phyloP scores from a whole-genome alignment of 176 grass and related monocot genomes.

The Oryza meridionalis region DNA sequence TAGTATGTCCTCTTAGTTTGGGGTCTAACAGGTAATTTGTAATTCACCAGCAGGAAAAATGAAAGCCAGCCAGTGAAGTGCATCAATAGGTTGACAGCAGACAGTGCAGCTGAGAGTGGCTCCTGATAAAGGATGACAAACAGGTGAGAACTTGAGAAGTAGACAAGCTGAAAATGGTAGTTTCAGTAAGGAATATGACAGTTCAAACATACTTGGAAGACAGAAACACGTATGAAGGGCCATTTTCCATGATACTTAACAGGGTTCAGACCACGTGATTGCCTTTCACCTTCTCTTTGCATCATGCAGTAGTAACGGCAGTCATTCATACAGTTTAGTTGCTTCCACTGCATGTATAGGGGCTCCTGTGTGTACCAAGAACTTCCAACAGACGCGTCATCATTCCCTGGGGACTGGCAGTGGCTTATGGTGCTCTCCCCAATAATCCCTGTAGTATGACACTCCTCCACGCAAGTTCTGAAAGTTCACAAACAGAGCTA shows the following conservation, averaged over 20 bases:
- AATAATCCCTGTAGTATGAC: slow-evolving; percentile 57
- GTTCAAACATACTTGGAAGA: slow-evolving; percentile 73
- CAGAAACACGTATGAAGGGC: slow-evolving; percentile 68
- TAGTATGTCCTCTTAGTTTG: slow-evolving; percentile 72
- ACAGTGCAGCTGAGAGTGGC: slow-evolving; percentile 73
- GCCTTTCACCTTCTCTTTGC: slow-evolving; percentile 72
- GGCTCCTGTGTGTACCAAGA: slow-evolving; percentile 70
- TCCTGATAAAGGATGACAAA: slow-evolving; percentile 52
- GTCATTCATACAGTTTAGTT: slow-evolving; percentile 72
- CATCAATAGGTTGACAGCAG: slow-evolving; percentile 71
- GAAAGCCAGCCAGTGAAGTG: slow-evolving; percentile 82
- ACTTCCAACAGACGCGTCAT: slow-evolving; percentile 44
- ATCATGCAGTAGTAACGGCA: slow-evolving; percentile 91
- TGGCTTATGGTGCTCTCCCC: slow-evolving; percentile 49
- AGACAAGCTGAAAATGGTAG: background rate
- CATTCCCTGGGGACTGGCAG: slow-evolving; percentile 50
- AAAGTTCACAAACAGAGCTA: slow-evolving; percentile 12
- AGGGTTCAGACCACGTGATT: slow-evolving; percentile 62
- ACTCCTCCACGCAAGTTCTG: slow-evolving; percentile 78
- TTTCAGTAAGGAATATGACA: slow-evolving; percentile 16
- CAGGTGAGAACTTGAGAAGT: slow-evolving; percentile 3
- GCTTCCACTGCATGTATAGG: slow-evolving; percentile 76
- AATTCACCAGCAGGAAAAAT: slow-evolving; percentile 68
- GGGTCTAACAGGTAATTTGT: slow-evolving; percentile 75
- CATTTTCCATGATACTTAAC: slow-evolving; percentile 96